Base-by-base conservation (phyloP, 129 eudicot species). In the Flaveria ramosissima region DNA sequence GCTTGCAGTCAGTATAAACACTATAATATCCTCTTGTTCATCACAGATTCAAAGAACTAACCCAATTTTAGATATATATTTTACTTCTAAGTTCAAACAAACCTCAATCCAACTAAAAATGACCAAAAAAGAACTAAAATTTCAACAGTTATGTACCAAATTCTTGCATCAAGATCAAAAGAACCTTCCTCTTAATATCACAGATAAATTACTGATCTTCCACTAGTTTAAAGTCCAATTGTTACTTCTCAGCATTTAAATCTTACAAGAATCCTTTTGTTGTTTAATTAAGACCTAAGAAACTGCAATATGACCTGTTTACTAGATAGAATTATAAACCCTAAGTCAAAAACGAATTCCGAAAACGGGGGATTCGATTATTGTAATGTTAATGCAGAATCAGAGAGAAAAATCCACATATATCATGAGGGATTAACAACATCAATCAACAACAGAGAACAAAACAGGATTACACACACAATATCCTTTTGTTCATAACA, bases 81-180 rank as follows among this genome's bases (percentile, higher is more conserved):
- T 57, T 61, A 57, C 9, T 77, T 55, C 19, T 8, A 55, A 55
- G 74, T 39, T 67, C 55, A 43, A 77, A 16, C 68, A 45, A 16
- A 77, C 68, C 41, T 68, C 45, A 41, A 24, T 43, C 16, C 27
- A 0, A 10, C 52, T 23, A 61, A 30, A 47, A 1, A 0, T 36
- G 4, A 41, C 9, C 5, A 71, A 9, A 17, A 23, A 74, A 1
- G 19, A 55, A 42, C 51, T 14, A 36, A 56, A 20, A 70, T 70
- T 32, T 32, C 6, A 60, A 11, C n/a, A 60, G 9, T 12, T 23
- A 26, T 20, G 64, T 57, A 52, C 23, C 59, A 52, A 9, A 20
- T 52, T 52, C 16, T 20, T 16, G n/a, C 59, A 52, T 5, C 59
- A 15, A 52, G 9, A 16, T 52, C 59, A 52, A 52, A 52, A n/a